Evolutionary conservation across 2,329 filamentous ascomycete species (phyloP).

Genomic region (Clarireedia sp.): DNA sequence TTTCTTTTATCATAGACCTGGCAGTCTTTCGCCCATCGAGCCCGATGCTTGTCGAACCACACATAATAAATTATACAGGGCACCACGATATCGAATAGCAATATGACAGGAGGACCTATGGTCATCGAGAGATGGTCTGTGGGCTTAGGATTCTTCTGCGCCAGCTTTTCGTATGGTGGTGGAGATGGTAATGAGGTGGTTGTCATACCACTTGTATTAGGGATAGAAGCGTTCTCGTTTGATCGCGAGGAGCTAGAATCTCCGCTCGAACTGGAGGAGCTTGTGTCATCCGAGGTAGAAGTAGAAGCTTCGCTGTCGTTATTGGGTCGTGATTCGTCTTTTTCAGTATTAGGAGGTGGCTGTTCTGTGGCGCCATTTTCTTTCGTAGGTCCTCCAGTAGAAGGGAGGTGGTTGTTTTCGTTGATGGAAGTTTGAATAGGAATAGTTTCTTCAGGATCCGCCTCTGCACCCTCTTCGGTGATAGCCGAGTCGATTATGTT

Average conservation of each 20-base stretch:
- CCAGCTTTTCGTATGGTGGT: constrained; percentile 17
- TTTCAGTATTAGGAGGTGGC: too few species aligned
- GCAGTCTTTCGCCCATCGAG: constrained; percentile 13
- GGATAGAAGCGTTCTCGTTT: too few species aligned
- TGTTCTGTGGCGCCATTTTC: not conserved
- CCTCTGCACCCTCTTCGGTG: too few species aligned
- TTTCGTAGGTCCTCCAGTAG: not conserved
- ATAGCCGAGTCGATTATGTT: too few species aligned
- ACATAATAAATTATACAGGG: constrained; percentile 21
- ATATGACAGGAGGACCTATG: constrained; percentile 17
- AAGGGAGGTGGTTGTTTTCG: not conserved
- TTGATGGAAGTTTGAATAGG: too few species aligned
- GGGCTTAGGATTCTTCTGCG: constrained; percentile 18
- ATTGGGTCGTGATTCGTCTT: not conserved
- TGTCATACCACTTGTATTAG: not conserved
- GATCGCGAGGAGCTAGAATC: not conserved
- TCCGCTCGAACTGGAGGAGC: not conserved
- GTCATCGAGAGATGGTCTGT: constrained; percentile 21
- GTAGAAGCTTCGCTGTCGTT: not conserved
- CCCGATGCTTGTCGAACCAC: constrained; percentile 8
- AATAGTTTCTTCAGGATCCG: too few species aligned
- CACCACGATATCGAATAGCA: constrained; percentile 19
- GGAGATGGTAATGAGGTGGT: not conserved
- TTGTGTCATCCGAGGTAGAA: not conserved
- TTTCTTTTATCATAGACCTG: constrained; percentile 6